Evolutionary conservation across 1,284 basidiomycete genomes (phyloP).

Genomic region (Ceratobasidium sp.): DNA sequence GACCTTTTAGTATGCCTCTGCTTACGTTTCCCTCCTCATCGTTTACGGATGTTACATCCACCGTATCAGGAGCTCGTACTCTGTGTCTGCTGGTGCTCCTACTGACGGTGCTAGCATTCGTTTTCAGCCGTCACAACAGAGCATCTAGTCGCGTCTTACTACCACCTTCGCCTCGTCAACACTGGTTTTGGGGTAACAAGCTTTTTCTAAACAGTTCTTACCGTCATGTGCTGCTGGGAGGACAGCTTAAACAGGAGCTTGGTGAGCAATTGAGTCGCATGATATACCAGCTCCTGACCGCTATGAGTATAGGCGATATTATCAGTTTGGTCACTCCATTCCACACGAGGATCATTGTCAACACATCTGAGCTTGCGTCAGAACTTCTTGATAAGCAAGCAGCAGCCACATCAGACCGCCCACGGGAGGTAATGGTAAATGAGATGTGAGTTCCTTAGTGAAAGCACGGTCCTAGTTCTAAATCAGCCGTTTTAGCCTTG

Average conservation of each 20-base stretch:
- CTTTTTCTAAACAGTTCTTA: neutral
- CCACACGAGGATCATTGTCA: conserved; percentile 17
- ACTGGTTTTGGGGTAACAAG: conserved; percentile 39
- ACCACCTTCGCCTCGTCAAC: conserved; percentile 21
- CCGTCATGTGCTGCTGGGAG: neutral
- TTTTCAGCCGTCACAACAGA: too few species aligned
- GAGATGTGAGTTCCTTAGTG: conserved; percentile 11
- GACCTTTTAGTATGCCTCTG: too few species aligned
- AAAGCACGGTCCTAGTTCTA: neutral
- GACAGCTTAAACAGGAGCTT: neutral
- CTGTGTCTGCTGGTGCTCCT: too few species aligned
- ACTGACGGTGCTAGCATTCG: too few species aligned
- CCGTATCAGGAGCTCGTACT: too few species aligned
- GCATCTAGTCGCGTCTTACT: neutral
- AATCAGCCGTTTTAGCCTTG: neutral
- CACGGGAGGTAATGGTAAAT: conserved; percentile 1
- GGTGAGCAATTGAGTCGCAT: neutral
- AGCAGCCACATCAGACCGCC: conserved; percentile 1
- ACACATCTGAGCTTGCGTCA: neutral
- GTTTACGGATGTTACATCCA: too few species aligned
- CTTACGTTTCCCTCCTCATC: too few species aligned
- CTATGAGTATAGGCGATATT: conserved; percentile 13
- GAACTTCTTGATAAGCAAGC: conserved; percentile 32
- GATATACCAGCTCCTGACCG: neutral
- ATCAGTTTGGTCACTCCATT: conserved; percentile 4